Conservation (phyloP, 495 filamentous ascomycete genomes). For the Tetracladium marchalianum region DNA sequence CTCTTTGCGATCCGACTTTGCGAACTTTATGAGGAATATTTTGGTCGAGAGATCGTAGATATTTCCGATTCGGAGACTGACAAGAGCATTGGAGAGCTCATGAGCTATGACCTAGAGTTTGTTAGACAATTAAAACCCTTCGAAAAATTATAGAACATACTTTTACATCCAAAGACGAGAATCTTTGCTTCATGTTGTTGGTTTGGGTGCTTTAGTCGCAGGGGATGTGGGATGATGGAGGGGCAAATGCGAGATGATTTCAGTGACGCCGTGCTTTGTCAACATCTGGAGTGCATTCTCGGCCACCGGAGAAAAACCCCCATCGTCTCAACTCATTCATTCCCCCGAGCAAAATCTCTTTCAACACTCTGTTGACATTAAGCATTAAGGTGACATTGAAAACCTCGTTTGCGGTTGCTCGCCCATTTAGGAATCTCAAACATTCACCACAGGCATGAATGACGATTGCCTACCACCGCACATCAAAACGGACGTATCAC, state of each 20-base stretch:
- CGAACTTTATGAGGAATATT: slow-evolving; percentile 88
- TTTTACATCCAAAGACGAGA: slow-evolving; percentile 44
- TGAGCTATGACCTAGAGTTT: slow-evolving; percentile 70
- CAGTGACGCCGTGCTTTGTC: slow-evolving; percentile 4
- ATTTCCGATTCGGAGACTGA: slow-evolving; percentile 75
- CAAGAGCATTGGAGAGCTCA: slow-evolving; percentile 69
- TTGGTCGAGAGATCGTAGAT: slow-evolving; percentile 81
- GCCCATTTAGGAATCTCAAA: too few species aligned
- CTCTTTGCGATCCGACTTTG: slow-evolving; percentile 75
- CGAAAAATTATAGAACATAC: background rate
- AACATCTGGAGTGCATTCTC: background rate
- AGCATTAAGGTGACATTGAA: too few species aligned
- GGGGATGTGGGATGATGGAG: slow-evolving; percentile 8
- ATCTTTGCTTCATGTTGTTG: slow-evolving; percentile 86
- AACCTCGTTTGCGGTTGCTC: too few species aligned
- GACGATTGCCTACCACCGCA: too few species aligned
- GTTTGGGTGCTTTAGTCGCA: background rate
- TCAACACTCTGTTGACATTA: too few species aligned
- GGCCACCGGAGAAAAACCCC: background rate
- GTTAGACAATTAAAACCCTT: slow-evolving; percentile 12
- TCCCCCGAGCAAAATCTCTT: too few species aligned
- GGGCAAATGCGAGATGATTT: slow-evolving; percentile 6
- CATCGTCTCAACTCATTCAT: background rate
- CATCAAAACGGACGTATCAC: too few species aligned
- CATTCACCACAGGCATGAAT: too few species aligned